Percentiles rank a stretch among this genome's conserved stretches.
phyloP scores from a whole-genome alignment of 2,329 filamentous ascomycete species.

The Penicillium sp. region DNA sequence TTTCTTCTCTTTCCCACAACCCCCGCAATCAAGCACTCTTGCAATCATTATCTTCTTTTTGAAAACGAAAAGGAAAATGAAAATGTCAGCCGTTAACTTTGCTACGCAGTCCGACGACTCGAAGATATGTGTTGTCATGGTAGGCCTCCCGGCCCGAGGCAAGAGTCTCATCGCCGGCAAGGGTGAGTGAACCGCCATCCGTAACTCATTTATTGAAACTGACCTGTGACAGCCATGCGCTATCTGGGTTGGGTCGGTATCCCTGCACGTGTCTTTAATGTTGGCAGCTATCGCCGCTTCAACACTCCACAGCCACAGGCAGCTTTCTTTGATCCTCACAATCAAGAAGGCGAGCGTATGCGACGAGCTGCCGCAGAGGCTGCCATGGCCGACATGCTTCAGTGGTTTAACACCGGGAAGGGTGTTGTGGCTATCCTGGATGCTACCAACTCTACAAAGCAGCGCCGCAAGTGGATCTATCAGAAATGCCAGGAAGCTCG shows the following conservation, averaged over 20 bases:
- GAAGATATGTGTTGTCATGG: slow-evolving; percentile 98
- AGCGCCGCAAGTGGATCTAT: slow-evolving; percentile 84
- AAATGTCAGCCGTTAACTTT: slow-evolving; percentile 32
- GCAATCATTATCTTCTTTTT: not conserved
- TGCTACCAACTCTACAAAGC: slow-evolving; percentile 93
- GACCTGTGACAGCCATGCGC: slow-evolving; percentile 65
- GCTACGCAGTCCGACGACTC: slow-evolving; percentile 91
- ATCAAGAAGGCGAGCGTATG: slow-evolving; percentile 84
- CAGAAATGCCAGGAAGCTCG: slow-evolving; percentile 71
- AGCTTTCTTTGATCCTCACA: slow-evolving; percentile 91
- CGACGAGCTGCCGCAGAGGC: slow-evolving; percentile 86
- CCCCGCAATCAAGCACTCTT: not conserved
- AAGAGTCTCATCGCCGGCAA: slow-evolving; percentile 98
- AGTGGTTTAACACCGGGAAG: slow-evolving; percentile 75
- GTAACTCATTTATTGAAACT: slow-evolving; percentile 3
- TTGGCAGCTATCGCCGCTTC: slow-evolving; percentile 89
- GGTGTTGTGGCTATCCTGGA: slow-evolving; percentile 92
- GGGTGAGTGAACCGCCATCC: slow-evolving; percentile 56
- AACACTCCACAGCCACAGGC: slow-evolving; percentile 87
- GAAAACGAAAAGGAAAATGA: not conserved
- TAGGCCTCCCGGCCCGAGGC: slow-evolving; percentile 88
- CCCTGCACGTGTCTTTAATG: slow-evolving; percentile 91
- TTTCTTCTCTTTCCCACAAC: not conserved
- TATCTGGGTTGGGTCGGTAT: slow-evolving; percentile 98
- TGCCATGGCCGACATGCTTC: slow-evolving; percentile 87